These are phyloP conservation scores for Radiomyces spectabilis DNA, from an alignment of 192 early-diverging fungal species.

Conservation along the genomic window DNA sequence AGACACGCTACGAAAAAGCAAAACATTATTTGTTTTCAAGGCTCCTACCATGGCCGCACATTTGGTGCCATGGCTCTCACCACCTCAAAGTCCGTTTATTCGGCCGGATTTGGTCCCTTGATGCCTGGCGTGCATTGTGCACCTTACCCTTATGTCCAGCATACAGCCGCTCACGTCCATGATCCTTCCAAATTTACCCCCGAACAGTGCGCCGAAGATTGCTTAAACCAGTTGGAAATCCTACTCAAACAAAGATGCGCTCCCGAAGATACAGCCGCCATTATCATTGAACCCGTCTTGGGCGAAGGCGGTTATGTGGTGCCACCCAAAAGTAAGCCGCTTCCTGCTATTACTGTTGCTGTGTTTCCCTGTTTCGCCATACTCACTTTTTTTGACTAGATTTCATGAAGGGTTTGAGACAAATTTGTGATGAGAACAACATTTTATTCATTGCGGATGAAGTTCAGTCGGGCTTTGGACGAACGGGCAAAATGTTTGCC, in stretches of 20 bases:
- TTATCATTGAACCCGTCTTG: slow-evolving; percentile 32
- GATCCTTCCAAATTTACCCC: slow-evolving; percentile 17
- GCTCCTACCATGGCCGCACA: slow-evolving; percentile 37
- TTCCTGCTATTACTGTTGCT: not conserved
- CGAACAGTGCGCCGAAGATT: slow-evolving; percentile 25
- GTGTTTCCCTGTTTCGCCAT: not conserved
- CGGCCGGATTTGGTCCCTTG: slow-evolving; percentile 29
- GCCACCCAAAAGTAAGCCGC: slow-evolving; percentile 27
- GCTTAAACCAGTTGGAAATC: slow-evolving; percentile 27
- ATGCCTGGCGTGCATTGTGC: slow-evolving; percentile 36
- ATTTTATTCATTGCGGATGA: slow-evolving; percentile 35
- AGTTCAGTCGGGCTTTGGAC: slow-evolving; percentile 36
- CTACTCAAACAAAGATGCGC: slow-evolving; percentile 31
- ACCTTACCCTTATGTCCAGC: slow-evolving; percentile 30
- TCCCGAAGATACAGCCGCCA: slow-evolving; percentile 34
- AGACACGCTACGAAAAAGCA: slow-evolving; percentile 37
- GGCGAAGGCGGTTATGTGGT: slow-evolving; percentile 40
- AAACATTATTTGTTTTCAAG: slow-evolving; percentile 36
- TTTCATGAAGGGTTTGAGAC: slow-evolving; percentile 20
- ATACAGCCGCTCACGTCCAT: slow-evolving; percentile 19
- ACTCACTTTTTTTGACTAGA: slow-evolving; percentile 5
- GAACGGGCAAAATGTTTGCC: slow-evolving; percentile 40
- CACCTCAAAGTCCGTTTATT: slow-evolving; percentile 37
- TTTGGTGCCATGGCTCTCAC: slow-evolving; percentile 37
- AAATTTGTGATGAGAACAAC: slow-evolving; percentile 32